Base-by-base conservation (phyloP, 179 eudicot species). In the Carnegiea gigantea region DNA sequence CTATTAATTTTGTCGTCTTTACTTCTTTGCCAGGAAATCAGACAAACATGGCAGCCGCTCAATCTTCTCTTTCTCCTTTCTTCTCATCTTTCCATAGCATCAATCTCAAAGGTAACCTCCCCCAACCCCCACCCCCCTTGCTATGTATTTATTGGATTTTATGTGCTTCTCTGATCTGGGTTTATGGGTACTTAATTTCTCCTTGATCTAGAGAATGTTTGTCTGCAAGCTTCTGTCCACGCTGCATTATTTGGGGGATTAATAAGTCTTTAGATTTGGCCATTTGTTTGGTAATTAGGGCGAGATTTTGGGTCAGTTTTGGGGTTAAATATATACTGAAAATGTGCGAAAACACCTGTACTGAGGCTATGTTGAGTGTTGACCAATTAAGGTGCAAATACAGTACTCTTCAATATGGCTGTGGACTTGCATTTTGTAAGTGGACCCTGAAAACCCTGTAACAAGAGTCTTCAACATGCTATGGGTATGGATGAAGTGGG, bases 41-140 rank as follows among this genome's bases (percentile, higher is more conserved):
- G 8, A 68, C 73, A 68, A 11, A 26, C 38, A 68, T 85, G 87
- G 83, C 81, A 48, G 76, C 87, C 48, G 76, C 87, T 82, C 85
- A 79, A 51, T 21, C 77, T 64, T 60, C 70, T 82, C 78, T 85
- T 40, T 60, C 80, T 71, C 73, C 84, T 65, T 9, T 67, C 18
- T 3, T 57, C 64, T 77, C 70, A 48, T 18, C 54, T 77, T 30
- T 26, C n/a, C 60, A 71, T 33, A 78, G 5, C 76, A 76, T 79
- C 62, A 79, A 71, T 18, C 48, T 49, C 85, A 79, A 79, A 13
- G 85, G 87, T 85, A 81, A 44, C 2, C 46, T 40, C n/a, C 24
- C 4, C 11, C 17, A 43, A n/a, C 36, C 36, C 36, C 36, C 33
- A 1, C 33, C 33, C 15, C 21, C 4, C 7, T 21, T 21, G 10